A percentile compares a stretch with the other conserved stretches of the same genome.
These are phyloP conservation scores for Pleurotus djamor DNA, from an alignment of 768 basidiomycete species.

Conservation along the genomic window DNA sequence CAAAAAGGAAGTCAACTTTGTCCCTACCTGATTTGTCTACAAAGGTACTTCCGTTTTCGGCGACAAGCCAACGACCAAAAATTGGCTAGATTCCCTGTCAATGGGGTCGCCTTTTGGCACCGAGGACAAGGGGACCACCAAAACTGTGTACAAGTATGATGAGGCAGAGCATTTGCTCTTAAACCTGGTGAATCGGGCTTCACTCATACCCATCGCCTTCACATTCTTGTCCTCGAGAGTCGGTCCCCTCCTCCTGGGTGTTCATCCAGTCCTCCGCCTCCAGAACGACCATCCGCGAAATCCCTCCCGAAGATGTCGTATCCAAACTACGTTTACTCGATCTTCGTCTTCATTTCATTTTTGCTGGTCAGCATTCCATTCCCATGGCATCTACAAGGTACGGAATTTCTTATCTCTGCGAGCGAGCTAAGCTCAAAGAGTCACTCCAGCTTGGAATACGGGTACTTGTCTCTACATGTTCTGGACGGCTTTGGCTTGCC, in stretches of 20 bases:
- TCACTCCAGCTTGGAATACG: constrained; percentile 42
- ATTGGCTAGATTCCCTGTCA: constrained; percentile 10
- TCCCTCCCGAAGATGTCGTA: constrained; percentile 24
- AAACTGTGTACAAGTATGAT: constrained; percentile 36
- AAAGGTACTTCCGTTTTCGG: constrained; percentile 15
- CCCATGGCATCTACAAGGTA: constrained; percentile 69
- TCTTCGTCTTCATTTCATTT: constrained; percentile 55
- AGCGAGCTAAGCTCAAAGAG: background rate
- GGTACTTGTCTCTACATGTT: constrained; percentile 73
- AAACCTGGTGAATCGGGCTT: constrained; percentile 21
- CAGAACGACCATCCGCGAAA: constrained; percentile 11
- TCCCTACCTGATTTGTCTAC: constrained; percentile 9
- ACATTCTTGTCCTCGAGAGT: constrained; percentile 26
- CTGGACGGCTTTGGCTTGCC: constrained; percentile 60
- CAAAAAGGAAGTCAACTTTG: constrained; percentile 2
- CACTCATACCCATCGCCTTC: constrained; percentile 27
- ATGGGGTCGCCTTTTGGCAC: constrained; percentile 10
- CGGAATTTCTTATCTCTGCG: background rate
- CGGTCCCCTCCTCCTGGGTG: constrained; percentile 16
- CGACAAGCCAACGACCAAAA: constrained; percentile 6
- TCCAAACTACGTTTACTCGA: constrained; percentile 44
- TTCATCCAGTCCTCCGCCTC: constrained; percentile 8
- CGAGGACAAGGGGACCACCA: constrained; percentile 41
- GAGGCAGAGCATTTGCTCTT: constrained; percentile 33
- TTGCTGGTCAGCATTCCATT: constrained; percentile 58